phyloP scores from a whole-genome alignment of 1,284 basidiomycete genomes.

The Ceratobasidium sp. region DNA sequence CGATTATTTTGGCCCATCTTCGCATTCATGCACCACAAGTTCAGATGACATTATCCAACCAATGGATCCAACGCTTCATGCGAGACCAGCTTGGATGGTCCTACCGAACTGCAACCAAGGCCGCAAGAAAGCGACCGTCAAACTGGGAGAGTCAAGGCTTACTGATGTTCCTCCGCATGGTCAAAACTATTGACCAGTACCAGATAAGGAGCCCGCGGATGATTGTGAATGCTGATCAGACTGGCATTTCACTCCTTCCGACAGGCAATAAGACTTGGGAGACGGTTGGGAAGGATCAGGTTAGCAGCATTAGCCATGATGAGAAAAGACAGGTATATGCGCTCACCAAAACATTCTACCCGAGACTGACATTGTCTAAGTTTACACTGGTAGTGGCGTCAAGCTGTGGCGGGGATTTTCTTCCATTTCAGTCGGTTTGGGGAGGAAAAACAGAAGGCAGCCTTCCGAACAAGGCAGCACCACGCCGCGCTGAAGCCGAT shows the following conservation, averaged over 20 bases:
- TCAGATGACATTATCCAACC: background rate
- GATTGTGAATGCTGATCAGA: constrained; percentile 28
- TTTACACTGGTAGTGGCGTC: constrained; percentile 17
- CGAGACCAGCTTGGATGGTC: constrained; percentile 5
- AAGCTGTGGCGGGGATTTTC: constrained; percentile 18
- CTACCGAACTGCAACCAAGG: constrained; percentile 21
- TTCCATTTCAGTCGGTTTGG: constrained; percentile 29
- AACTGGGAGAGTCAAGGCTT: background rate
- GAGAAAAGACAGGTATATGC: constrained; percentile 9
- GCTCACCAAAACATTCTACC: no score
- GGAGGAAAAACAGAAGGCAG: constrained; percentile 8
- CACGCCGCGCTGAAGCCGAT: background rate
- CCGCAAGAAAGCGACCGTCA: background rate
- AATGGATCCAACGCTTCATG: constrained; percentile 11
- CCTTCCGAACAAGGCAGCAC: background rate
- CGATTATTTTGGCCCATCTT: background rate
- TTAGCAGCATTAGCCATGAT: background rate
- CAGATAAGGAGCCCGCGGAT: constrained; percentile 13
- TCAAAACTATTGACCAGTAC: background rate
- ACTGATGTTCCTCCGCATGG: constrained; percentile 7
- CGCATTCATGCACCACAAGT: constrained; percentile 4
- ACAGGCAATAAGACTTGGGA: constrained; percentile 23
- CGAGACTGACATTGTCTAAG: no score
- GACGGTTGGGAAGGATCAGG: background rate
- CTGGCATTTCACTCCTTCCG: constrained; percentile 7